Evolutionary conservation across 83 land plant species (phyloP).

Genomic region (Larix sibirica): DNA sequence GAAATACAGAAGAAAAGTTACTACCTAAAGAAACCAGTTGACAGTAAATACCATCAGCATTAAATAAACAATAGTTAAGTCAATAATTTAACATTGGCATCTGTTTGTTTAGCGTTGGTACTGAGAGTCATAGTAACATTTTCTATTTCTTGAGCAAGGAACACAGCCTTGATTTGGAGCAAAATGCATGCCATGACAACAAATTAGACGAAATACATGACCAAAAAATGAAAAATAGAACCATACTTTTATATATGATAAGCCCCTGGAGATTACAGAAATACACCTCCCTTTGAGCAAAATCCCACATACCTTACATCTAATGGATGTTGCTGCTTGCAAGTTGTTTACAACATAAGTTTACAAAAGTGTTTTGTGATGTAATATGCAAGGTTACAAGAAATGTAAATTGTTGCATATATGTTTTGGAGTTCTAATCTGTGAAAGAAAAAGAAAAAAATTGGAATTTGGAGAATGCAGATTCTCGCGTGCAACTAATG

Average conservation of each 20-base stretch:
- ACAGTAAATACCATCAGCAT: neutral
- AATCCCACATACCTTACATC: neutral
- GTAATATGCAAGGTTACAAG: no score
- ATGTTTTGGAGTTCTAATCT: no score
- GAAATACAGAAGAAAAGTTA: neutral
- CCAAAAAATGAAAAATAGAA: neutral
- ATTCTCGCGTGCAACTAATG: no score
- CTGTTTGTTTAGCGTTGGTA: neutral
- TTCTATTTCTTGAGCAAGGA: no score
- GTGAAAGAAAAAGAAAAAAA: neutral
- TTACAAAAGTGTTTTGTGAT: no score
- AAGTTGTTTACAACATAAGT: neutral
- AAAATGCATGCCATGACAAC: neutral
- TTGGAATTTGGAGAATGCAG: neutral
- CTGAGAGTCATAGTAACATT: neutral
- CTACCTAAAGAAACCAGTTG: neutral
- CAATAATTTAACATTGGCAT: neutral
- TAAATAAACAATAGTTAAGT: neutral
- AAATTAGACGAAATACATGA: no score
- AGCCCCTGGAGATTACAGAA: neutral
- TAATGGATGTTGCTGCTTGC: neutral
- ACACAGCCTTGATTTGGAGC: neutral
- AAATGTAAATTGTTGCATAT: no score
- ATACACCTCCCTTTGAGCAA: neutral
- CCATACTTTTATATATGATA: neutral